Percentiles rank a stretch among this genome's conserved stretches.
These are phyloP conservation scores for Candida mesenterica DNA, from an alignment of 1,139 yeast species.

Conservation along the genomic window DNA sequence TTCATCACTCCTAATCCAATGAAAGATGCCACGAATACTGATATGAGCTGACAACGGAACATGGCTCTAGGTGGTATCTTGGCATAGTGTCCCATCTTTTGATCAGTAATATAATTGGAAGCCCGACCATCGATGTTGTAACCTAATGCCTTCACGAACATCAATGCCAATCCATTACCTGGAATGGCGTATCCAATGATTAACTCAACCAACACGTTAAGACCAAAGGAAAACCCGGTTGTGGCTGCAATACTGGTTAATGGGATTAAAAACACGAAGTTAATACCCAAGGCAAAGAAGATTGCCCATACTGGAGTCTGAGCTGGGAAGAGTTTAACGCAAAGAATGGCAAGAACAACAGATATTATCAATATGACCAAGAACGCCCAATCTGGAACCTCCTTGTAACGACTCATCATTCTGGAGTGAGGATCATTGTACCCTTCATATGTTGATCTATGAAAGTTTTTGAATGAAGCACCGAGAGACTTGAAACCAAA, in stretches of 20 bases:
- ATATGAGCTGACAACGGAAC: slow-evolving; percentile 56
- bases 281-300: slow-evolving; percentile 34
- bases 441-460: slow-evolving; percentile 12
- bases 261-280: slow-evolving; percentile 36
- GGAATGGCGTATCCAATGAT: slow-evolving; percentile 42
- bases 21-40: slow-evolving; percentile 42
- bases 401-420: slow-evolving; percentile 22
- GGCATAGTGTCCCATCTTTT: slow-evolving; percentile 60
- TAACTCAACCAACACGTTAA: slow-evolving; percentile 41
- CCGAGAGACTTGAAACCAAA: slow-evolving; percentile 12
- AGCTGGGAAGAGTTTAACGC: slow-evolving; percentile 32
- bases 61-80: slow-evolving; percentile 61
- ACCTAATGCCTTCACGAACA: slow-evolving; percentile 38
- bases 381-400: slow-evolving; percentile 25
- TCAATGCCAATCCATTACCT: slow-evolving; percentile 38
- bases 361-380: slow-evolving; percentile 18
- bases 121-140: slow-evolving; percentile 56
- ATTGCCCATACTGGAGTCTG: slow-evolving; percentile 37
- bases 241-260: slow-evolving; percentile 37
- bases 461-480: slow-evolving; percentile 2
- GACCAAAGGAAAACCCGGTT: slow-evolving; percentile 38
- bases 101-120: slow-evolving; percentile 52
- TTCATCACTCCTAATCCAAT: slow-evolving; percentile 52
- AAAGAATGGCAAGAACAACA: slow-evolving; percentile 20
- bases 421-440: slow-evolving; percentile 20